These are phyloP conservation scores for Dendrobium catenatum DNA, from an alignment of 106 monocot genomes.

Conservation along the genomic window DNA sequence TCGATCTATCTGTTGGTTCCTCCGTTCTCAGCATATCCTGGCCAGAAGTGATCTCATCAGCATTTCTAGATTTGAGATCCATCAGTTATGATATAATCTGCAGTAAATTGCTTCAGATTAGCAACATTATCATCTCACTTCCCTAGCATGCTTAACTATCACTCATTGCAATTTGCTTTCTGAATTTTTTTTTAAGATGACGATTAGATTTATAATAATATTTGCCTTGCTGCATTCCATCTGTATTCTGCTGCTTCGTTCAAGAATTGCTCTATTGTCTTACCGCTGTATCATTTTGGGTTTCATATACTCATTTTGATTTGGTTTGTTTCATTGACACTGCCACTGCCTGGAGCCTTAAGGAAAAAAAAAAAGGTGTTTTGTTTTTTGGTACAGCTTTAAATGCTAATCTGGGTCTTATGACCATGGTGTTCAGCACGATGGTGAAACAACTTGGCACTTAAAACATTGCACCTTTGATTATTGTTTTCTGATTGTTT, in stretches of 20 bases:
- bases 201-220: neutral
- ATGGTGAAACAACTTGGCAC: neutral
- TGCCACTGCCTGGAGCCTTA: neutral
- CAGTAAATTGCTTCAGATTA: neutral
- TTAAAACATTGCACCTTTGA: neutral
- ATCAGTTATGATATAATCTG: neutral
- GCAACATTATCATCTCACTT: neutral
- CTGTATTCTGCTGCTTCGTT: neutral
- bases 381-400: neutral
- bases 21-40: neutral
- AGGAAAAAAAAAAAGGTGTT: neutral
- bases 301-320: neutral
- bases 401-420: neutral
- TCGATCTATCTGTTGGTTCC: neutral
- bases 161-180: neutral
- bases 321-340: neutral
- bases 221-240: neutral
- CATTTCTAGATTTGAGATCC: too few species aligned
- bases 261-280: too few species aligned
- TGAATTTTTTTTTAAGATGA: neutral
- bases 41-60: neutral
- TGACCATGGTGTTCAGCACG: neutral
- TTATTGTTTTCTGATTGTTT: neutral
- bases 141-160: neutral
- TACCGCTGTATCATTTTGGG: neutral